Percentiles rank a stretch among this genome's conserved stretches.
These are phyloP conservation scores for Labyrinthula sp. DNA, from an alignment of 352 stramenopile genomes.

Conservation along the genomic window DNA sequence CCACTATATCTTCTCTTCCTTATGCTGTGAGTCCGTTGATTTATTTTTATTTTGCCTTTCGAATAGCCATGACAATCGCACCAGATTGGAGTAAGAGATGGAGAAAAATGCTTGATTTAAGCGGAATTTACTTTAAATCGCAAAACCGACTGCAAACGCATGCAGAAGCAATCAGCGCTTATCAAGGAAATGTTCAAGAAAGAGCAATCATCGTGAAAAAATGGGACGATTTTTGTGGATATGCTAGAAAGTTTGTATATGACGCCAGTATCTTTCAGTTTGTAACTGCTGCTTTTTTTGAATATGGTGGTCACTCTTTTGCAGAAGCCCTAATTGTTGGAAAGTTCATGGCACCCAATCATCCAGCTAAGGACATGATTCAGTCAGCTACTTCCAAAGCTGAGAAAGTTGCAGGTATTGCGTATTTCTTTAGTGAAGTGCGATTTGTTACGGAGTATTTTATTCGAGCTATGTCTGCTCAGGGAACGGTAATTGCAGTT, in stretches of 20 bases:
- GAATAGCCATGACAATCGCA: conserved; percentile 10
- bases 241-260: conserved; percentile 17
- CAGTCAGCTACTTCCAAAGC: conserved; percentile 2
- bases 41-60: conserved; percentile 29
- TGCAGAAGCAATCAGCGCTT: conserved; percentile 19
- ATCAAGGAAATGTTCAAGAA: conserved; percentile 18
- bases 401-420: conserved; percentile 18
- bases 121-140: conserved; percentile 22
- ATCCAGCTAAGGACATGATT: conserved; percentile 9
- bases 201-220: conserved; percentile 22
- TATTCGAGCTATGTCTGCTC: conserved; percentile 27
- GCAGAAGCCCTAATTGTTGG: conserved; percentile 23
- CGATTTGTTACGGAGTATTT: conserved; percentile 28
- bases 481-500: conserved; percentile 25
- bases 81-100: conserved; percentile 28
- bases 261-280: conserved; percentile 27
- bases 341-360: conserved; percentile 4
- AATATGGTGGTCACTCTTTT: conserved; percentile 27
- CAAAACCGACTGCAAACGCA: conserved; percentile 16
- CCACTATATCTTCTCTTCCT: conserved; percentile 20
- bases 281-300: conserved; percentile 23
- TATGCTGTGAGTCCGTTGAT: conserved; percentile 17
- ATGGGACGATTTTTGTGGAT: conserved; percentile 20
- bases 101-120: conserved; percentile 20
- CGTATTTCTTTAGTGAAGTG: conserved; percentile 18